Base-by-base conservation (phyloP, 106 monocot species). In the Dendrobium huoshanense region DNA sequence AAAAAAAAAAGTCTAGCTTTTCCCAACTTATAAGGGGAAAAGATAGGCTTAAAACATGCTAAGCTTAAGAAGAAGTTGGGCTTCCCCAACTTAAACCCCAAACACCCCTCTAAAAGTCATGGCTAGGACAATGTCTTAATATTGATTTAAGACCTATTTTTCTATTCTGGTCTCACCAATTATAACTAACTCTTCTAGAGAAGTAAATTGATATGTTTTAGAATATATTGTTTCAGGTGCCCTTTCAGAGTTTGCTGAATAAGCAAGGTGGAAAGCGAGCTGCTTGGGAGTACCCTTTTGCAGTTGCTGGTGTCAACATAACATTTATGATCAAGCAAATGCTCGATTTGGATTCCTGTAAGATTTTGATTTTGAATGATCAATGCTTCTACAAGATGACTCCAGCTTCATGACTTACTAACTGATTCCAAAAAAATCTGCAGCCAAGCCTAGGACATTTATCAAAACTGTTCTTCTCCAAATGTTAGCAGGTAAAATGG, bases 241-340 rank as follows among this genome's bases (percentile, higher is more conserved):
- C 95, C 11, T 95, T 95, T 84, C 90, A 89, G 72, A 86, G 85
- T 79, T 89, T 95, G 67, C 87, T 95, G 43, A 61, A 58, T 25
- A 95, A 92, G 83, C 87, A 88, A 81, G 88, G 89, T 75, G 95
- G 95, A 78, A 83, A 91, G 56, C 81, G 95, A 51, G 88, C 95
- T n/a, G 37, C 85, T 74, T 92, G 90, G 95, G 95, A 95, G 78
- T 95, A 95, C 78, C 95, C 95, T 74, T 95, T 95, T 88, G 95
- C 95, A 86, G 91, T 92, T 33, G 95, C 95, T 82, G 95, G 95
- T 73, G 91, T 95, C 65, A 95, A 95, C 77, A 95, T 95, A 37
- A 95, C 95, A 55, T 95, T 92, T 86, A 95, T 95, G 95, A 87
- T 95, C 2, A 92, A 92, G 37, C 95, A 95, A 86, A 92, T 95